Base-by-base conservation (phyloP, 192 early-diverging fungal genomes). In the Helicostylum pulchrum region DNA sequence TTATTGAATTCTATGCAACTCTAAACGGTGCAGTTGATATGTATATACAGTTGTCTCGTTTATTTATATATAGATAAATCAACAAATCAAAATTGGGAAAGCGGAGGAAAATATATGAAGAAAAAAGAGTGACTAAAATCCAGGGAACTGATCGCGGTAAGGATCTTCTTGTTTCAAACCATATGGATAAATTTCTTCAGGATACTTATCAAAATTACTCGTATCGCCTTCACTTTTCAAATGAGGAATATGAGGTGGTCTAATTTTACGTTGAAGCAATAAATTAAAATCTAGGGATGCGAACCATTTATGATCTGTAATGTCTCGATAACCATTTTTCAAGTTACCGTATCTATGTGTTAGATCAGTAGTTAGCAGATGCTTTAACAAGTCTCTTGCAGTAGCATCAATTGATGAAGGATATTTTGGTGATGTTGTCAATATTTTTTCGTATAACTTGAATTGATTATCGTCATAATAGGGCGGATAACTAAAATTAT, bases 381-480 rank as follows among this genome's bases (percentile, higher is more conserved):
- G 76, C 64, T 84, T 78, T 58, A 95, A 85, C 21, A 95, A 78
- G 61, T 94, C 90, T 62, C 78, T 83, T 11, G 89, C 90, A 19
- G 80, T 63, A 3, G 80, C 53, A 48, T 84, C 80, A 53, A 95
- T 88, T 67, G 87, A 80, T 3, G 82, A 53, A 32, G 92, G 91
- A 67, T 90, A 94, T 23, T 72, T 79, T 44, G 90, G 82, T 53
- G 83, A 75, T 43, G 87, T 88, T 0, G 77, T 78, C 49, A 94
- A 74, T 52, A 94, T 94, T 72, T 94, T 94, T 67, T 93, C 92
- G 76, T 94, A 94, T 60, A 94, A 90, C 31, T 85, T 85, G 68
- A 92, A 91, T 36, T 90, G 87, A 53, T 88, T 92, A 70, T 92
- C 91, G 77, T 92, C 92, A 65, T 85, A 90, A 70, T 90, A 94